Conservation (phyloP, 2,329 filamentous ascomycete species). For the Xylaria sp. region DNA sequence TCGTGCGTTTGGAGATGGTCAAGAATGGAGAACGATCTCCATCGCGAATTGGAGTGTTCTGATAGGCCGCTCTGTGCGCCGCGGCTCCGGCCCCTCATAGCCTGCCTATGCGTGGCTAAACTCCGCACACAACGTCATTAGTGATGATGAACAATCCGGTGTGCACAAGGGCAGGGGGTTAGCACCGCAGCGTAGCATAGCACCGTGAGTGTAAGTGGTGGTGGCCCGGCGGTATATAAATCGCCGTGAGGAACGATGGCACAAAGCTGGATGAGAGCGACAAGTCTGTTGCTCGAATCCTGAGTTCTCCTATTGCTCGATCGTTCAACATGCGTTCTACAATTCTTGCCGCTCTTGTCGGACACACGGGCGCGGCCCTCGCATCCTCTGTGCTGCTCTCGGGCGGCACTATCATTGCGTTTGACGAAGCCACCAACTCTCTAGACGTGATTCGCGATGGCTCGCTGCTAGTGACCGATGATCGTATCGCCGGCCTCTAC, state of each 20-base stretch:
- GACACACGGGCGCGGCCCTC: slow-evolving; percentile 48
- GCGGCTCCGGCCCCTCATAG: slow-evolving; percentile 32
- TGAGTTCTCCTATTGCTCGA: neutral
- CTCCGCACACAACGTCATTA: slow-evolving; percentile 32
- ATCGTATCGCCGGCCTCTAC: slow-evolving; percentile 50
- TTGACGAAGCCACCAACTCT: slow-evolving; percentile 41
- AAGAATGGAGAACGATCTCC: slow-evolving; percentile 19
- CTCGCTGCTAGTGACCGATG: slow-evolving; percentile 50
- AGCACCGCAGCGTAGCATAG: neutral
- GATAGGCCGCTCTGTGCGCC: slow-evolving; percentile 26
- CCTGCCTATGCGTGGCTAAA: slow-evolving; percentile 23
- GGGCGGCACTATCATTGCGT: slow-evolving; percentile 48
- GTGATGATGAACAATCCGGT: slow-evolving; percentile 32
- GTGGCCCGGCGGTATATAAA: slow-evolving; percentile 23
- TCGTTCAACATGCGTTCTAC: slow-evolving; percentile 35
- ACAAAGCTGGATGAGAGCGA: neutral
- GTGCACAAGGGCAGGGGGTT: neutral
- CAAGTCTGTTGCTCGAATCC: neutral
- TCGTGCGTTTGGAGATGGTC: slow-evolving; percentile 27
- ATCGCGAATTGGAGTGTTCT: slow-evolving; percentile 7
- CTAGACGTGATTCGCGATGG: slow-evolving; percentile 47
- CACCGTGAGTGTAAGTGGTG: neutral
- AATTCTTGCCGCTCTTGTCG: slow-evolving; percentile 37
- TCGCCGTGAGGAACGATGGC: neutral
- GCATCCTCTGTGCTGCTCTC: slow-evolving; percentile 44